Evolutionary conservation across 495 filamentous ascomycete species (phyloP).

Genomic region (Aspergillus leporis): DNA sequence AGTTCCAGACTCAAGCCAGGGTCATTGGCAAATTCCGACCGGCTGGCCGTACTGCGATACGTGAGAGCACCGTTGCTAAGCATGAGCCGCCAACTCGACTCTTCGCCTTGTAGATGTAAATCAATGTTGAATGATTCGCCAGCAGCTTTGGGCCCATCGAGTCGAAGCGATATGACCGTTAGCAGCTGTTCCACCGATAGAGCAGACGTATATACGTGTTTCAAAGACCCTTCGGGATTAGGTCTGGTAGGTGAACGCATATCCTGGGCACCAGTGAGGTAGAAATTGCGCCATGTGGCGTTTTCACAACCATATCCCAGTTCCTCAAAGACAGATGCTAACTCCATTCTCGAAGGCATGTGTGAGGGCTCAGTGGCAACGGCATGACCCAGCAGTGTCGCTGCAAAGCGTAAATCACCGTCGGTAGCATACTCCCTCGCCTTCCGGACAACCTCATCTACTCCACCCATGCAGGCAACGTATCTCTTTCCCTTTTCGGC

Average conservation of each 20-base stretch:
- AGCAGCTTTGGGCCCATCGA: constrained; percentile 19
- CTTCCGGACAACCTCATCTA: constrained; percentile 14
- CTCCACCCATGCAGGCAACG: constrained; percentile 28
- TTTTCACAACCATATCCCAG: constrained; percentile 28
- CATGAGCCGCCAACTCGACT: constrained; percentile 17
- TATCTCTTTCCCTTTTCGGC: constrained; percentile 27
- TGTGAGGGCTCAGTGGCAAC: constrained; percentile 15
- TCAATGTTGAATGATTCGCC: constrained; percentile 13
- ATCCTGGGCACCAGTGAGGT: constrained; percentile 22
- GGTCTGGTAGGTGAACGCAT: not conserved
- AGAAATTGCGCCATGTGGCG: constrained; percentile 27
- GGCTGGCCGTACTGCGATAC: not conserved
- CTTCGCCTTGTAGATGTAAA: constrained; percentile 14
- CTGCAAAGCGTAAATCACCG: constrained; percentile 25
- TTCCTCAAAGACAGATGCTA: constrained; percentile 20
- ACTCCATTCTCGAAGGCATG: not conserved
- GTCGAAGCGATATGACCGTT: constrained; percentile 11
- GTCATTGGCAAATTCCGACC: not conserved
- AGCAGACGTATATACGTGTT: constrained; percentile 3
- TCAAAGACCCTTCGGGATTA: not conserved
- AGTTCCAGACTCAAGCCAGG: not conserved
- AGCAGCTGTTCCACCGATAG: constrained; percentile 19
- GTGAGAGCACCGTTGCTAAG: constrained; percentile 22
- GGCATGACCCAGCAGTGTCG: constrained; percentile 23
- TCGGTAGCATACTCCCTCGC: constrained; percentile 11